Evolutionary conservation across 129 eudicot species (phyloP).

Genomic region (Arctium minus): DNA sequence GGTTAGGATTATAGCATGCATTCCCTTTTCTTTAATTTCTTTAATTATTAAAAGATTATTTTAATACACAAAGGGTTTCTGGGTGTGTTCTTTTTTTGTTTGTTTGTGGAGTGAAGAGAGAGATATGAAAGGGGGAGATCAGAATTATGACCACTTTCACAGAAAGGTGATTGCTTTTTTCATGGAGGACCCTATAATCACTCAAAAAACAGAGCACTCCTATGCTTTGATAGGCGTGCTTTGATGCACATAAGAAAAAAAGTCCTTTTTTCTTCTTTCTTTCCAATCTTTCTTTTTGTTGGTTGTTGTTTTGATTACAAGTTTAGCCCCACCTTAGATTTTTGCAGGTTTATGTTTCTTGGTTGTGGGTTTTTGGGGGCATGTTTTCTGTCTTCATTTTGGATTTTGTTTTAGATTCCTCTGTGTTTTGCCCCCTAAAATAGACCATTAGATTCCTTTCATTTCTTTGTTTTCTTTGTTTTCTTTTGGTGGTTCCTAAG

Average conservation of each 20-base stretch:
- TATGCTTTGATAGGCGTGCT: slow-evolving; percentile 98
- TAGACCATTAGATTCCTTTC: slow-evolving; percentile 32
- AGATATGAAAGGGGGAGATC: neutral
- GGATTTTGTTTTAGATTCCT: slow-evolving; percentile 45
- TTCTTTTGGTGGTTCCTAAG: slow-evolving; percentile 14
- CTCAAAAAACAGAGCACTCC: slow-evolving; percentile 62
- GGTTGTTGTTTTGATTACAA: slow-evolving; percentile 40
- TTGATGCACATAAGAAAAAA: slow-evolving; percentile 44
- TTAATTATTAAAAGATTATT: neutral
- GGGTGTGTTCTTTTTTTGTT: slow-evolving; percentile 23
- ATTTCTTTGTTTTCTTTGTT: slow-evolving; percentile 28
- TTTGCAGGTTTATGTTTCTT: slow-evolving; percentile 73
- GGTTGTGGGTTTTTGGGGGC: slow-evolving; percentile 74
- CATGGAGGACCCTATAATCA: slow-evolving; percentile 41
- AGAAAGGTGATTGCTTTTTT: slow-evolving; percentile 89
- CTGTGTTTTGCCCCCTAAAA: slow-evolving; percentile 35
- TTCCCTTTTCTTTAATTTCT: slow-evolving; percentile 16
- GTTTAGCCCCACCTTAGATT: slow-evolving; percentile 76
- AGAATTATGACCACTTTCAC: slow-evolving; percentile 48
- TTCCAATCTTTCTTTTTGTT: slow-evolving; percentile 14
- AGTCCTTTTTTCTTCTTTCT: slow-evolving; percentile 26
- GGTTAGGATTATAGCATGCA: slow-evolving; percentile 43
- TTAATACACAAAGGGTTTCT: neutral
- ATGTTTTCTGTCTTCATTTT: slow-evolving; percentile 44
- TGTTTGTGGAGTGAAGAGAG: slow-evolving; percentile 36